Conservation (phyloP, 352 stramenopile species). For the Globisporangium nodosum region DNA sequence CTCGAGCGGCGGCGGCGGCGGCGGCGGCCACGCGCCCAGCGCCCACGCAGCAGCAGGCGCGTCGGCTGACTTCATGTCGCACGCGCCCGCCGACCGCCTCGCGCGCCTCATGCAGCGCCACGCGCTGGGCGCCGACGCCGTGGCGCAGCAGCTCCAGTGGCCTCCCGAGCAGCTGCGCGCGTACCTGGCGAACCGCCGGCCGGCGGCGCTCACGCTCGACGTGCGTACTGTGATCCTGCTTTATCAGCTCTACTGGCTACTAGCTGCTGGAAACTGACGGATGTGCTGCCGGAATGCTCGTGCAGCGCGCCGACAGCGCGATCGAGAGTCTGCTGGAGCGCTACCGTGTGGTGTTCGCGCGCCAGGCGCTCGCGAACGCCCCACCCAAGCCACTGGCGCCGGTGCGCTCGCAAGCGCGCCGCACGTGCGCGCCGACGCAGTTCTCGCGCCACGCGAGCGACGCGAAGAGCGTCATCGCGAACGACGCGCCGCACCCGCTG, state of each 20-base stretch:
- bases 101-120: slow-evolving; percentile 59
- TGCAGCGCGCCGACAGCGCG: slow-evolving; percentile 40
- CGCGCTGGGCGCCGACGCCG: slow-evolving; percentile 28
- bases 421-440: slow-evolving; percentile 36
- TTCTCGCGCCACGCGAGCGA: slow-evolving; percentile 30
- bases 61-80: slow-evolving; percentile 13
- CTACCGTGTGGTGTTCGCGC: slow-evolving; percentile 43
- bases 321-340: slow-evolving; percentile 62
- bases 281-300: not conserved
- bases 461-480: slow-evolving; percentile 29
- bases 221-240: slow-evolving; percentile 1
- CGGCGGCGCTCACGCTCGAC: slow-evolving; percentile 16
- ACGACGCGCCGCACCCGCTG: slow-evolving; percentile 5
- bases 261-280: not conserved
- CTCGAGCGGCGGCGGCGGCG: slow-evolving; percentile 1
- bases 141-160: slow-evolving; percentile 55
- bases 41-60: slow-evolving; percentile 22
- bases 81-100: slow-evolving; percentile 47
- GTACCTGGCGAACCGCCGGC: slow-evolving; percentile 45
- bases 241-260: not conserved
- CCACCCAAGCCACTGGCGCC: slow-evolving; percentile 28
- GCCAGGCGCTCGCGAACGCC: slow-evolving; percentile 26
- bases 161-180: slow-evolving; percentile 34
- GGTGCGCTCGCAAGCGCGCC: slow-evolving; percentile 22
- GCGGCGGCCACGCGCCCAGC: not conserved